phyloP scores from a whole-genome alignment of 345 rosid species.

The Sonneratia alba region DNA sequence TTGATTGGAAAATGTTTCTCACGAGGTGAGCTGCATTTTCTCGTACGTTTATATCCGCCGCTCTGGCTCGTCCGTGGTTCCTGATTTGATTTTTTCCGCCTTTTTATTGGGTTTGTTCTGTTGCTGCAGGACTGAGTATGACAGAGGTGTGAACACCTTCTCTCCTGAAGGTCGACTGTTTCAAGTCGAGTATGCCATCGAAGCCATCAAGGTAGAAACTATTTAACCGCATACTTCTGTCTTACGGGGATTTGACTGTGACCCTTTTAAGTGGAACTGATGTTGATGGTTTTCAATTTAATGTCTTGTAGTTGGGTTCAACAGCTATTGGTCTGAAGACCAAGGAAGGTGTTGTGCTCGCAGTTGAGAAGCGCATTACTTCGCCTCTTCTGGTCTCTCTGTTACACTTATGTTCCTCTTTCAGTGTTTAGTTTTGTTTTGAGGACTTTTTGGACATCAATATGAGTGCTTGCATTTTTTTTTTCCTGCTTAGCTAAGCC shows the following conservation, averaged over 20 bases:
- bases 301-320: slow-evolving; percentile 64
- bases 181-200: slow-evolving; percentile 97
- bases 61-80: not conserved
- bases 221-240: too few species aligned
- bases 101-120: not conserved
- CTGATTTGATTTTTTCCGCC: not conserved
- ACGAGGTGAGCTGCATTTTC: slow-evolving; percentile 14
- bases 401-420: not conserved
- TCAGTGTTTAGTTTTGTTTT: not conserved
- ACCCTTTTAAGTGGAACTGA: not conserved
- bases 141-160: slow-evolving; percentile 96
- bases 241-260: not conserved
- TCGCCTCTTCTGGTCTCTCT: slow-evolving; percentile 69
- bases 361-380: slow-evolving; percentile 97
- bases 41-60: not conserved
- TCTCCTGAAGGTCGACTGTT: slow-evolving; percentile 95
- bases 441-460: not conserved
- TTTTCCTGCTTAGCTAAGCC: not conserved
- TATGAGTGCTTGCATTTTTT: not conserved
- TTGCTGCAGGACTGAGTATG: slow-evolving; percentile 81
- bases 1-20: slow-evolving; percentile 14
- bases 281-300: slow-evolving; percentile 6
- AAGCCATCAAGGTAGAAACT: slow-evolving; percentile 78
- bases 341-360: slow-evolving; percentile 93
- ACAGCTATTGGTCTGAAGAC: slow-evolving; percentile 96